These are phyloP conservation scores for Leucaena leucocephala DNA, from an alignment of 306 rosid genomes.

Conservation along the genomic window DNA sequence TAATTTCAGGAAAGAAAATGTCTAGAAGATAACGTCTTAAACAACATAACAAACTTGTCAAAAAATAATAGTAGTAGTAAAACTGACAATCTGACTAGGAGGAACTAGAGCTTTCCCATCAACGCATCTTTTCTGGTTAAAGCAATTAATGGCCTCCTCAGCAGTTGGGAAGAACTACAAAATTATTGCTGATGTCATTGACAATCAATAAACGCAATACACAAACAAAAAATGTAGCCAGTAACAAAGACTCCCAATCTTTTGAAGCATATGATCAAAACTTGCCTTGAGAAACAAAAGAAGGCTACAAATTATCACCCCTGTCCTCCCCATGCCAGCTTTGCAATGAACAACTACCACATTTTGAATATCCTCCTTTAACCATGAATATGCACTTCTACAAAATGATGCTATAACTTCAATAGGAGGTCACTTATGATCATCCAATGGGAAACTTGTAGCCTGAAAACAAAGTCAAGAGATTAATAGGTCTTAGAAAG, in stretches of 20 bases:
- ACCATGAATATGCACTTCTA: slow-evolving; percentile 90
- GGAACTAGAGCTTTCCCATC: slow-evolving; percentile 92
- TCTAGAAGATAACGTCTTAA: slow-evolving; percentile 22
- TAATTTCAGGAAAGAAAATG: slow-evolving; percentile 39
- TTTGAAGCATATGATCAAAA: slow-evolving; percentile 29
- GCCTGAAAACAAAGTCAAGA: slow-evolving; percentile 61
- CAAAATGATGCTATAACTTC: slow-evolving; percentile 82
- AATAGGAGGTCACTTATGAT: slow-evolving; percentile 93
- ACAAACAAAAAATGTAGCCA: slow-evolving; percentile 3
- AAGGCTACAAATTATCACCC: slow-evolving; percentile 92
- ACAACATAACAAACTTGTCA: slow-evolving; percentile 10
- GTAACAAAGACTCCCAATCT: slow-evolving; percentile 24
- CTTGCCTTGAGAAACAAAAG: slow-evolving; percentile 85
- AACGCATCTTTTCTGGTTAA: slow-evolving; percentile 85
- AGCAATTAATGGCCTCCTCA: slow-evolving; percentile 78
- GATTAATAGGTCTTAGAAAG: slow-evolving; percentile 11
- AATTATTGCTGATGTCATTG: slow-evolving; percentile 34
- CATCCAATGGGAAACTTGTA: slow-evolving; percentile 89
- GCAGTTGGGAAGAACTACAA: slow-evolving; percentile 84
- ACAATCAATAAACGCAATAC: slow-evolving; percentile 29
- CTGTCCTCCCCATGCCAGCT: slow-evolving; percentile 99
- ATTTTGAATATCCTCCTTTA: slow-evolving; percentile 92
- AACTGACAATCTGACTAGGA: slow-evolving; percentile 94
- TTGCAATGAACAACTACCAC: slow-evolving; percentile 96
- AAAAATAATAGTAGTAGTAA: not conserved